Evolutionary conservation across 1,139 yeast genomes (phyloP).

Genomic region (Pichia sp.): DNA sequence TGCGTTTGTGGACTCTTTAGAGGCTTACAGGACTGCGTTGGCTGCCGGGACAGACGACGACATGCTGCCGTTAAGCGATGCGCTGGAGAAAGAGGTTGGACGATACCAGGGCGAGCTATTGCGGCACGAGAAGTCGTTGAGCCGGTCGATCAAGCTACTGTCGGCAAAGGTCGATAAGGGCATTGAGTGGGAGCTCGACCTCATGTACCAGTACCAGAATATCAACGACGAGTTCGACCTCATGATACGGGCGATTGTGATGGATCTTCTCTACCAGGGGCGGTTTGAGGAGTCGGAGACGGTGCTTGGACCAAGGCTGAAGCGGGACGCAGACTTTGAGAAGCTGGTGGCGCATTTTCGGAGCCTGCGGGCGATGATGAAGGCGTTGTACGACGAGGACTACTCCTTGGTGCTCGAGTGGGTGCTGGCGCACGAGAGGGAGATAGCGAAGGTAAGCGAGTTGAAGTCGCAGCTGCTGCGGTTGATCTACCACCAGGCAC

Average conservation of each 20-base stretch:
- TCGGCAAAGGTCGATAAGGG: constrained; percentile 34
- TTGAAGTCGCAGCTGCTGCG: neutral
- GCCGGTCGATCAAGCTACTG: constrained; percentile 32
- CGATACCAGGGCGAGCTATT: constrained; percentile 15
- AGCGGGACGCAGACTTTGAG: constrained; percentile 25
- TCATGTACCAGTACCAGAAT: constrained; percentile 35
- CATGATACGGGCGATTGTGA: constrained; percentile 38
- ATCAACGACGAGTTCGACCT: constrained; percentile 23
- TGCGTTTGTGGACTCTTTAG: neutral
- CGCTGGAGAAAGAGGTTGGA: neutral
- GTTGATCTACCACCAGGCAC: constrained; percentile 9
- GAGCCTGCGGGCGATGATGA: constrained; percentile 28
- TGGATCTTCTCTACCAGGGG: constrained; percentile 43
- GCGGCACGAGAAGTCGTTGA: constrained; percentile 28
- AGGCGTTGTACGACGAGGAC: constrained; percentile 6
- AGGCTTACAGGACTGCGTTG: neutral
- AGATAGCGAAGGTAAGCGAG: constrained; percentile 2
- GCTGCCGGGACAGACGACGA: neutral
- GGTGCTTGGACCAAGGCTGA: constrained; percentile 26
- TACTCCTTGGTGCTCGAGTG: constrained; percentile 7
- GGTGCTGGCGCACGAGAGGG: constrained; percentile 1
- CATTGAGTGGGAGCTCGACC: constrained; percentile 31
- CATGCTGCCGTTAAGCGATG: neutral
- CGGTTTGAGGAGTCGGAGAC: constrained; percentile 32
- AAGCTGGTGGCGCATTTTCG: constrained; percentile 34